Evolutionary conservation across 768 basidiomycete genomes (phyloP).

Genomic region (Candolleomyces aberdarensis): DNA sequence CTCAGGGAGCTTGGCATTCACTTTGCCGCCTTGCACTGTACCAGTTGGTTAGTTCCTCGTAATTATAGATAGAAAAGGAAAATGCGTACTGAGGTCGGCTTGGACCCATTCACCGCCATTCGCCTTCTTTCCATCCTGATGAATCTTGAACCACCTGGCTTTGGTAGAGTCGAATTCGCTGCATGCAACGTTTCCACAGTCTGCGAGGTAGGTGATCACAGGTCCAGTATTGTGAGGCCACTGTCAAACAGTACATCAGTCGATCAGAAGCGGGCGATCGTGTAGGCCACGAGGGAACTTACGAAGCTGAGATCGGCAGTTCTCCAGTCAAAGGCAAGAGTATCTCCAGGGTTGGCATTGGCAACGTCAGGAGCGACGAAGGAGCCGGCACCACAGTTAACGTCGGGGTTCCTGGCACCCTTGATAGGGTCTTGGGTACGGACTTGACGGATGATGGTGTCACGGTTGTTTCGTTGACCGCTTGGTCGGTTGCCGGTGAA

Average conservation of each 20-base stretch:
- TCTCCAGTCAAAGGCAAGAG: constrained; percentile 54
- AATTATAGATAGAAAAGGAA: neutral
- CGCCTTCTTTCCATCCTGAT: constrained; percentile 44
- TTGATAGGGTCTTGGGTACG: constrained; percentile 39
- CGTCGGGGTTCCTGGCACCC: constrained; percentile 49
- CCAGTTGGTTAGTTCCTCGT: neutral
- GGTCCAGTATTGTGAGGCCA: constrained; percentile 62
- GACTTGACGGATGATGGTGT: constrained; percentile 40
- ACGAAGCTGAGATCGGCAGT: constrained; percentile 39
- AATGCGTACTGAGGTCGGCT: constrained; percentile 45
- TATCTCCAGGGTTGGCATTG: constrained; percentile 57
- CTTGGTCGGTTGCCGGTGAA: constrained; percentile 35
- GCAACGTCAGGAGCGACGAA: constrained; percentile 47
- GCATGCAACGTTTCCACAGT: constrained; percentile 56
- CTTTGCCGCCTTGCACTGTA: constrained; percentile 36
- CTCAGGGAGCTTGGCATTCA: constrained; percentile 41
- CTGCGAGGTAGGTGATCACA: constrained; percentile 71
- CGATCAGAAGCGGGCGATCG: too few relatives aligned
- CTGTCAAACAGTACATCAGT: constrained; percentile 16
- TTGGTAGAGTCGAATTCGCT: constrained; percentile 53
- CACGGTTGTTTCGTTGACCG: constrained; percentile 13
- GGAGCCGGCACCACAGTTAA: constrained; percentile 62
- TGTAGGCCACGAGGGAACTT: constrained; percentile 10
- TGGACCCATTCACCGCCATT: constrained; percentile 48
- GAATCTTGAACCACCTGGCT: constrained; percentile 76